A percentile compares a stretch with the other conserved stretches of the same genome.
These are phyloP conservation scores for Gaeumannomyces tritici DNA, from an alignment of 2,329 filamentous ascomycete genomes.

Conservation along the genomic window DNA sequence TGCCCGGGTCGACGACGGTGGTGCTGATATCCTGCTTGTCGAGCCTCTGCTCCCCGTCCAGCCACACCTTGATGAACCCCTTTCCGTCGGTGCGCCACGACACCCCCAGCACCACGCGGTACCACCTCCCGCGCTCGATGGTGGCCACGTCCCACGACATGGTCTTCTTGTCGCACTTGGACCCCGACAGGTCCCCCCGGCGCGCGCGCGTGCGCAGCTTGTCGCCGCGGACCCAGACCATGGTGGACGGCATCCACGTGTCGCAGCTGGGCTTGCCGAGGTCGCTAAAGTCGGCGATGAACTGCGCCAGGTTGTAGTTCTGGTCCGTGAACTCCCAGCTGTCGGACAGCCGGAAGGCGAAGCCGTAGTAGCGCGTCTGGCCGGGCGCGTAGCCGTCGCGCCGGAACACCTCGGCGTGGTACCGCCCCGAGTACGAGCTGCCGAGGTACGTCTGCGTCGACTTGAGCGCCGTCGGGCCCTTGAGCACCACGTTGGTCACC, in stretches of 20 bases:
- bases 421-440: slow-evolving; percentile 29
- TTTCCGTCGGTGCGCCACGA: slow-evolving; percentile 32
- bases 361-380: slow-evolving; percentile 38
- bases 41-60: slow-evolving; percentile 33
- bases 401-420: slow-evolving; percentile 37
- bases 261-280: slow-evolving; percentile 26
- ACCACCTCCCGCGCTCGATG: slow-evolving; percentile 33
- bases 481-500: slow-evolving; percentile 29
- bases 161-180: slow-evolving; percentile 20
- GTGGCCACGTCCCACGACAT: slow-evolving; percentile 23
- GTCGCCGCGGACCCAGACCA: slow-evolving; percentile 35
- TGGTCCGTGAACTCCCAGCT: slow-evolving; percentile 35
- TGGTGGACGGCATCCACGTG: slow-evolving; percentile 36
- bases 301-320: slow-evolving; percentile 38
- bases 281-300: slow-evolving; percentile 37
- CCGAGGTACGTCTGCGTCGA: slow-evolving; percentile 33
- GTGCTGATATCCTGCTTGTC: slow-evolving; percentile 29
- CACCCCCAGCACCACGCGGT: slow-evolving; percentile 33
- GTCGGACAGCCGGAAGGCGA: slow-evolving; percentile 36
- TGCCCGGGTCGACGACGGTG: slow-evolving; percentile 28
- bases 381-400: slow-evolving; percentile 33
- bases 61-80: slow-evolving; percentile 36
- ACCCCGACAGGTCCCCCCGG: slow-evolving; percentile 1
- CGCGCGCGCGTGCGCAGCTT: slow-evolving; percentile 29
- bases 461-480: slow-evolving; percentile 28